These are phyloP conservation scores for Botrytis squamosa DNA, from an alignment of 2,329 filamentous ascomycete genomes.

Conservation along the genomic window DNA sequence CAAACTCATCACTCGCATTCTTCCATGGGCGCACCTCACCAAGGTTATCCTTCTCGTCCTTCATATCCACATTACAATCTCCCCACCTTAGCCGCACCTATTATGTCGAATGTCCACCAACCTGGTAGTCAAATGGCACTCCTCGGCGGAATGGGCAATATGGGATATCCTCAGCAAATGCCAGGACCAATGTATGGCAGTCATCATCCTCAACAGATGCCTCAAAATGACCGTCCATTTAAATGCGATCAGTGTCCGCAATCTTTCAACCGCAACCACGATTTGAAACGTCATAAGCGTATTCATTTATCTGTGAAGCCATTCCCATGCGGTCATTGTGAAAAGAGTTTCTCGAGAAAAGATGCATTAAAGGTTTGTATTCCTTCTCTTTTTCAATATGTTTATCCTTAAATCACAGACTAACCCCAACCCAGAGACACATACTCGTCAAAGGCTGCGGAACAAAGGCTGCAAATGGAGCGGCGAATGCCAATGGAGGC, in stretches of 20 bases:
- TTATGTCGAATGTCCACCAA: slow-evolving; percentile 76
- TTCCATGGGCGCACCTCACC: slow-evolving; percentile 56
- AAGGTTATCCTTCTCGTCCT: slow-evolving; percentile 48
- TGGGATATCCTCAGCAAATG: slow-evolving; percentile 54
- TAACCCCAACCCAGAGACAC: slow-evolving; percentile 53
- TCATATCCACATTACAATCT: slow-evolving; percentile 54
- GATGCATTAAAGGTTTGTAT: slow-evolving; percentile 90
- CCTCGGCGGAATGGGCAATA: slow-evolving; percentile 49
- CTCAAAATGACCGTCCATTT: slow-evolving; percentile 79
- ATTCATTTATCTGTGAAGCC: slow-evolving; percentile 96
- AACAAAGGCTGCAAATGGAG: slow-evolving; percentile 41
- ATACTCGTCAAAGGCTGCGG: slow-evolving; percentile 68
- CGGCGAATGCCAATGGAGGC: slow-evolving; percentile 28
- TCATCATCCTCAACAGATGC: slow-evolving; percentile 51
- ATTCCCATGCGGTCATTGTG: slow-evolving; percentile 85
- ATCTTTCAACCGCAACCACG: slow-evolving; percentile 94
- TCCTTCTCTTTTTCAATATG: slow-evolving; percentile 26
- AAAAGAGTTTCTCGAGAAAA: slow-evolving; percentile 95
- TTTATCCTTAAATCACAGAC: slow-evolving; percentile 24
- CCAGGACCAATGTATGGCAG: slow-evolving; percentile 57
- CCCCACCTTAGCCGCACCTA: slow-evolving; percentile 62
- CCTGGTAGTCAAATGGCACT: slow-evolving; percentile 71
- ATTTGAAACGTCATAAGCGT: slow-evolving; percentile 90
- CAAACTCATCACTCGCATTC: slow-evolving; percentile 40
- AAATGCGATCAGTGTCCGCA: slow-evolving; percentile 91